Conservation (phyloP, 163 green algal genomes). For the Prototheca cutis region DNA sequence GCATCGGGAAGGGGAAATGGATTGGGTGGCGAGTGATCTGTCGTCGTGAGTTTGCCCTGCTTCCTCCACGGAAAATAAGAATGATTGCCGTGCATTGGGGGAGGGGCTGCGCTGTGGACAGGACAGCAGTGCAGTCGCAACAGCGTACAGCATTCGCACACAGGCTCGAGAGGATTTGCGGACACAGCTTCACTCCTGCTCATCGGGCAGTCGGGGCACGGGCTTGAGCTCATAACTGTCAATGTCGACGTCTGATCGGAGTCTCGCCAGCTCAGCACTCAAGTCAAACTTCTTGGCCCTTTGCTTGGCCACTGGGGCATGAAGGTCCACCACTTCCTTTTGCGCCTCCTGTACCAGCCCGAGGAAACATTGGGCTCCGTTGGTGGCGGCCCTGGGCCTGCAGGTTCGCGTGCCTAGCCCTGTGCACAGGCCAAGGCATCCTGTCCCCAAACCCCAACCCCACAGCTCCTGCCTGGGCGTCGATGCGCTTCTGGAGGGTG, state of each 20-base stretch:
- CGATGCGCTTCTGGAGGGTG: not conserved
- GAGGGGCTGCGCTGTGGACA: too few species aligned
- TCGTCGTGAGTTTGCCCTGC: too few species aligned
- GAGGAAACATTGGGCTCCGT: too few species aligned
- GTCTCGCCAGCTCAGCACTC: not conserved
- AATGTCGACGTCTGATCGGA: not conserved
- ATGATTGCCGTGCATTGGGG: too few species aligned
- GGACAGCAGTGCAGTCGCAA: too few species aligned
- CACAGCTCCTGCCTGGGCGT: not conserved
- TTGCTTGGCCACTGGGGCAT: constrained; percentile 4
- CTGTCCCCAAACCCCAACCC: too few species aligned
- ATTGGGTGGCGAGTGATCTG: too few species aligned
- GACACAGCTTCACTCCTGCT: not conserved
- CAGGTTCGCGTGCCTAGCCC: not conserved
- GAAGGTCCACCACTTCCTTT: not conserved
- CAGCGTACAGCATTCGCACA: too few species aligned
- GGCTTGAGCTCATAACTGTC: constrained; percentile 4
- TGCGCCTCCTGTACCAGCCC: constrained; percentile 6
- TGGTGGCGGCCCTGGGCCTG: too few species aligned
- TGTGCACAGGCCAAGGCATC: not conserved
- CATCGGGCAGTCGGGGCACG: not conserved
- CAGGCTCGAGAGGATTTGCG: too few species aligned
- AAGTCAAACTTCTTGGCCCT: constrained; percentile 1
- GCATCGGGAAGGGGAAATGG: too few species aligned
- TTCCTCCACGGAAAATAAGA: too few species aligned